phyloP scores from a whole-genome alignment of 257 asterid species.

The Solanum virginianum region DNA sequence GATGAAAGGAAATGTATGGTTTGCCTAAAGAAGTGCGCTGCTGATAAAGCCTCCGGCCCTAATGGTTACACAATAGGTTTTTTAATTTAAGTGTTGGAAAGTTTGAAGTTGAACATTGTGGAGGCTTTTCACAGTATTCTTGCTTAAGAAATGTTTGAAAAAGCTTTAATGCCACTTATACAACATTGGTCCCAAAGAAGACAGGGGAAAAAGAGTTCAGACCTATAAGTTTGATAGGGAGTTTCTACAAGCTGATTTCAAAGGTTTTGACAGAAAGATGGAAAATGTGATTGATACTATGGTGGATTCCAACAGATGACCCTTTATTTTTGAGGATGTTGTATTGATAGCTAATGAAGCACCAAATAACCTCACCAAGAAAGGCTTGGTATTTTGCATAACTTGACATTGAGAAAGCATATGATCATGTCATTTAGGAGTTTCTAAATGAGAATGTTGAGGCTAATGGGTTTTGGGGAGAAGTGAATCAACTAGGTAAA shows the following conservation, averaged over 20 bases:
- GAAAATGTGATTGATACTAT: background rate
- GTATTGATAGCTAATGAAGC: background rate
- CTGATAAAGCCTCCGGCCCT: background rate
- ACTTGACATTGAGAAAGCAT: no score
- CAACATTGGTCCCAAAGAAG: no score
- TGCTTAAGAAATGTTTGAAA: background rate
- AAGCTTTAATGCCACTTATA: background rate
- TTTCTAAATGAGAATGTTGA: background rate
- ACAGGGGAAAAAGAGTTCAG: no score
- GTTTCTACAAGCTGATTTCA: background rate
- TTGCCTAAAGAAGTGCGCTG: no score
- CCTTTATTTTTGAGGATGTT: background rate
- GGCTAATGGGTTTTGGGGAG: background rate
- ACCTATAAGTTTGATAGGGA: no score
- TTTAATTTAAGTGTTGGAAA: background rate
- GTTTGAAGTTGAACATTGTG: background rate
- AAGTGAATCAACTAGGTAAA: background rate
- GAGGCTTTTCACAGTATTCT: background rate
- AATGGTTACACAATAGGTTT: background rate
- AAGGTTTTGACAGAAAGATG: background rate
- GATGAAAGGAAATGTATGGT: no score
- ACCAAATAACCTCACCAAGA: background rate
- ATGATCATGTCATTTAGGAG: no score
- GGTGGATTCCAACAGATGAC: background rate
- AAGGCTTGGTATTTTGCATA: no score